phyloP scores from a whole-genome alignment of 2,329 filamentous ascomycete genomes.

The Claviceps sorghi region DNA sequence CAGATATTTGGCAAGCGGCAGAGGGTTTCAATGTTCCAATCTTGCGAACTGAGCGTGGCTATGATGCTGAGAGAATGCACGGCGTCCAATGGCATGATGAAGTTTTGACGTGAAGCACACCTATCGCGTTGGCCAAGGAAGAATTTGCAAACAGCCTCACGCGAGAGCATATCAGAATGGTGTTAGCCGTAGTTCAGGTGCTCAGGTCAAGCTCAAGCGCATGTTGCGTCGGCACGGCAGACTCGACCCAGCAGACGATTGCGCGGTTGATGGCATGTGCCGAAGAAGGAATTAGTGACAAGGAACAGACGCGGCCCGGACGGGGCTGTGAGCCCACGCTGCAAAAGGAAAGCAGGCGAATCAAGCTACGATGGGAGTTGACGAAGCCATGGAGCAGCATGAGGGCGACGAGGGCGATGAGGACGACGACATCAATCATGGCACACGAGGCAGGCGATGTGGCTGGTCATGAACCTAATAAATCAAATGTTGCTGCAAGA shows the following conservation, averaged over 20 bases:
- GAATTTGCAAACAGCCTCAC: background rate
- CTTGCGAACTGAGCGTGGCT: background rate
- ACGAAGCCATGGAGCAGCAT: background rate
- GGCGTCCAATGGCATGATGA: conserved; percentile 6
- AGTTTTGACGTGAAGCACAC: background rate
- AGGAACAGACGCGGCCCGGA: background rate
- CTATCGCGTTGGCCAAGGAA: conserved; percentile 1
- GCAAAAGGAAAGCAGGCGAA: background rate
- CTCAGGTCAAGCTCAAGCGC: background rate
- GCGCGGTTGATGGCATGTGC: background rate
- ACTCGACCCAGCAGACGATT: background rate
- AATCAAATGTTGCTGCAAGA: background rate
- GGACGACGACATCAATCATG: background rate
- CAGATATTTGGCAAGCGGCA: background rate
- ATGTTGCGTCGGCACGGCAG: background rate
- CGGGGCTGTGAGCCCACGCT: background rate
- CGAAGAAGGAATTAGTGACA: background rate
- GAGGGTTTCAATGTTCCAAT: background rate
- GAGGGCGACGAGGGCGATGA: background rate
- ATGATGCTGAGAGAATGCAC: background rate
- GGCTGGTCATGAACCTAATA: background rate
- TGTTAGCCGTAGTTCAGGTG: background rate
- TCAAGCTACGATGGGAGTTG: background rate
- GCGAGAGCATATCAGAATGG: background rate
- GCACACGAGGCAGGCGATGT: background rate